Percentiles rank a stretch among this genome's conserved stretches.
These are phyloP conservation scores for Leccinum aurantiacum DNA, from an alignment of 768 basidiomycete genomes.

Conservation along the genomic window DNA sequence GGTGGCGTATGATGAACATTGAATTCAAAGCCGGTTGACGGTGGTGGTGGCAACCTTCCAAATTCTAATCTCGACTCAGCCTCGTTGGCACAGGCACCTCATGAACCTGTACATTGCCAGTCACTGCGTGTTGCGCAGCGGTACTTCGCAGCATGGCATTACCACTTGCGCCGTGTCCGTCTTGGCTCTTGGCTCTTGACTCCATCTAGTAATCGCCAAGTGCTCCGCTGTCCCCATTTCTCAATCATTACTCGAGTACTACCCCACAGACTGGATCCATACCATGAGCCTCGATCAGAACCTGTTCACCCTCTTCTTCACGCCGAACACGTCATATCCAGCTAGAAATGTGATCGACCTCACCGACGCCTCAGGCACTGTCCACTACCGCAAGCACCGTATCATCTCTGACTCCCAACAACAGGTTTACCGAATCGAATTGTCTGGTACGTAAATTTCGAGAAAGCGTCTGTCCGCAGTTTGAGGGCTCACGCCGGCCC, in stretches of 20 bases:
- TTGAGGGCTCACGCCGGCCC: background rate
- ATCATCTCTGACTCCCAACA: constrained; percentile 37
- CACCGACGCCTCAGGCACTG: constrained; percentile 57
- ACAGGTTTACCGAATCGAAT: constrained; percentile 57
- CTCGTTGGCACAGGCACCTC: no score
- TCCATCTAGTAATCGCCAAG: background rate
- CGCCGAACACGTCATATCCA: constrained; percentile 56
- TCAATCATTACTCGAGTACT: background rate
- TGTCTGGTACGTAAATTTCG: constrained; percentile 53
- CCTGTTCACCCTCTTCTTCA: constrained; percentile 74
- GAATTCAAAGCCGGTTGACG: no score
- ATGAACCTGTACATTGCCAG: background rate
- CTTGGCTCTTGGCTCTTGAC: background rate
- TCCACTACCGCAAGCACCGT: constrained; percentile 74
- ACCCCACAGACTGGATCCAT: background rate
- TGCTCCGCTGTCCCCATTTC: background rate
- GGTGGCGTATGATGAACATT: no score
- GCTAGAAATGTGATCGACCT: constrained; percentile 60
- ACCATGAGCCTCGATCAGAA: constrained; percentile 83
- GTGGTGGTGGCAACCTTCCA: no score
- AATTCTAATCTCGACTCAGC: background rate
- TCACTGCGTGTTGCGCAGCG: background rate
- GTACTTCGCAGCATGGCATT: background rate
- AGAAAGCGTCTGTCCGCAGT: background rate
- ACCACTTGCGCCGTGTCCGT: background rate